A percentile compares a stretch with the other conserved stretches of the same genome.
Conservation (phyloP, 176 grass and related monocot species). For the Carex scoparia region DNA sequence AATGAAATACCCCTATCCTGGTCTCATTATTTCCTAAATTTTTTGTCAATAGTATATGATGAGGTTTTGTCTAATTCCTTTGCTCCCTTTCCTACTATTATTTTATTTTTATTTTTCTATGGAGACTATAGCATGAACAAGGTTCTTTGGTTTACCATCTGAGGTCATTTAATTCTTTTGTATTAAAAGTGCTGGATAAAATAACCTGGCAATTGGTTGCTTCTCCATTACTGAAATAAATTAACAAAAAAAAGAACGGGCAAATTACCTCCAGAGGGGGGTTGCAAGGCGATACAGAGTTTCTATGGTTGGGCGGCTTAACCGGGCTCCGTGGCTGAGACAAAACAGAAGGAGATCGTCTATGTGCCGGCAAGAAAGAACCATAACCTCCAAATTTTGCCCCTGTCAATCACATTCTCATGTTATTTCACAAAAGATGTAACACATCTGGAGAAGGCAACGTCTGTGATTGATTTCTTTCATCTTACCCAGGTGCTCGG, state of each 20-base stretch:
- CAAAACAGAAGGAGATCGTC: conserved; percentile 66
- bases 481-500: conserved; percentile 83
- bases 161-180: not conserved
- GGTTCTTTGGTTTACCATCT: not conserved
- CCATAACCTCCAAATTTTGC: conserved; percentile 95
- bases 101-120: no score
- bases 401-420: conserved; percentile 43
- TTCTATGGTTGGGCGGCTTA: conserved; percentile 33
- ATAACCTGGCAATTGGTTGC: not conserved
- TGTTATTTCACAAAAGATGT: conserved; percentile 17
- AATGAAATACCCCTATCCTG: not conserved
- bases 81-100: not conserved
- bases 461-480: conserved; percentile 16
- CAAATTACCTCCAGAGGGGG: conserved; percentile 57
- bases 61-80: conserved; percentile 19
- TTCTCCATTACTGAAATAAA: not conserved
- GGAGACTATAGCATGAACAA: not conserved
- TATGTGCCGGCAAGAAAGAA: conserved; percentile 87
- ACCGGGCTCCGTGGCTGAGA: conserved; percentile 56
- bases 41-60: not conserved
- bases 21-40: conserved; percentile 14
- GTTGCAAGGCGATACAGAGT: conserved; percentile 60
- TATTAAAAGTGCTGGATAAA: not conserved
- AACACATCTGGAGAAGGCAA: conserved; percentile 13
- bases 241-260: not conserved